Evolutionary conservation across 2,329 filamentous ascomycete species (phyloP).

Genomic region (Ampelomyces quisqualis): DNA sequence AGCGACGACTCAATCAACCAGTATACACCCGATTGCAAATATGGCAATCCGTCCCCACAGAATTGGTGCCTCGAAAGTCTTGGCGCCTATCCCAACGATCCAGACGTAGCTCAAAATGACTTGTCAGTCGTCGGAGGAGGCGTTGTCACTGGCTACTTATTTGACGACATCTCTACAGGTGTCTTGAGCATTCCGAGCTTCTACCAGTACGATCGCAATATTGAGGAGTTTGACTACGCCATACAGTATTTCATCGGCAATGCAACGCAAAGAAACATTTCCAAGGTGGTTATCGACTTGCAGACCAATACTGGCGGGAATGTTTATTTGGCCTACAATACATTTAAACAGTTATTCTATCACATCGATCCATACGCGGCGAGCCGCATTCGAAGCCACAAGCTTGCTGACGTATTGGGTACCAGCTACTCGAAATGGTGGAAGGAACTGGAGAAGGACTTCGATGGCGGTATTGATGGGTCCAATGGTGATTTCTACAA

Average conservation of each 20-base stretch:
- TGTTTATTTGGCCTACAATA: slow-evolving; percentile 29
- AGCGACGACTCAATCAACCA: not conserved
- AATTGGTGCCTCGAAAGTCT: slow-evolving; percentile 19
- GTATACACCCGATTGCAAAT: not conserved
- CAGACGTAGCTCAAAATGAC: slow-evolving; percentile 20
- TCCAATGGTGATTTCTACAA: not conserved
- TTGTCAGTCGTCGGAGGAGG: slow-evolving; percentile 19
- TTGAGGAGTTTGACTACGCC: slow-evolving; percentile 24
- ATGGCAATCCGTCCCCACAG: not conserved
- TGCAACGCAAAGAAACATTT: slow-evolving; percentile 49
- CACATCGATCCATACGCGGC: slow-evolving; percentile 42
- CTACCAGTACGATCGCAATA: slow-evolving; percentile 6
- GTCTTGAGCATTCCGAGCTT: slow-evolving; percentile 50
- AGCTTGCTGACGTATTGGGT: slow-evolving; percentile 25
- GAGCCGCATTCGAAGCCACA: slow-evolving; percentile 47
- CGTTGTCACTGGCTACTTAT: slow-evolving; percentile 47
- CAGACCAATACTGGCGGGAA: slow-evolving; percentile 59
- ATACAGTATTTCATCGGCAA: slow-evolving; percentile 47
- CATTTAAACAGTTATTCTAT: slow-evolving; percentile 55
- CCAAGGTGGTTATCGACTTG: slow-evolving; percentile 62
- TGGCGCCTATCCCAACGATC: slow-evolving; percentile 26
- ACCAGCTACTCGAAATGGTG: slow-evolving; percentile 7
- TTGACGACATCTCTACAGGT: slow-evolving; percentile 41
- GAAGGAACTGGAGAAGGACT: slow-evolving; percentile 3
- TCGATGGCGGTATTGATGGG: slow-evolving; percentile 7